Evolutionary conservation across 257 asterid species (phyloP).

Genomic region (Verbascum thapsus): DNA sequence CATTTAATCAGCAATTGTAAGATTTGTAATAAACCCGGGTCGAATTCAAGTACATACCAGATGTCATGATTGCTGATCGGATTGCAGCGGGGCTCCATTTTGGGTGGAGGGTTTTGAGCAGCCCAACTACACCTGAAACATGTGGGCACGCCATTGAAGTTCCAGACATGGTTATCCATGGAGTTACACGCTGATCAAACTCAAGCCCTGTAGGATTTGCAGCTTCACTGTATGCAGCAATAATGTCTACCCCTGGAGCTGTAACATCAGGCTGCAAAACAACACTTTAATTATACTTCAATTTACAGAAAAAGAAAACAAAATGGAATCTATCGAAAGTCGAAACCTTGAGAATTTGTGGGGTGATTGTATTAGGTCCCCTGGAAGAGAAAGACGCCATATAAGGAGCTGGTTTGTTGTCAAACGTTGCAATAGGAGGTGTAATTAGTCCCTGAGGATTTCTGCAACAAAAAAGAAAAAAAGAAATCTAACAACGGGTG

Average conservation of each 20-base stretch:
- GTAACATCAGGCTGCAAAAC: constrained; percentile 64
- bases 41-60: constrained; percentile 35
- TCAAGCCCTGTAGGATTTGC: constrained; percentile 24
- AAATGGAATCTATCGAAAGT: too few relatives aligned
- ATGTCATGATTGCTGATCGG: constrained; percentile 63
- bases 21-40: too few relatives aligned
- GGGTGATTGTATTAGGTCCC: constrained; percentile 61
- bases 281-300: background rate
- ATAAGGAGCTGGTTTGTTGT: constrained; percentile 54
- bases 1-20: background rate
- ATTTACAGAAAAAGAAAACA: background rate
- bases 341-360: constrained; percentile 72
- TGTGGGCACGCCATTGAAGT: constrained; percentile 85
- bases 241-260: constrained; percentile 65
- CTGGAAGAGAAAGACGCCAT: constrained; percentile 74
- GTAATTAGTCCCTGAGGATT: constrained; percentile 48
- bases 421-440: constrained; percentile 29
- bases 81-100: constrained; percentile 73
- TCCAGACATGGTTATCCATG: constrained; percentile 38
- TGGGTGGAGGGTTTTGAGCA: constrained; percentile 54
- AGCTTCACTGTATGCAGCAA: constrained; percentile 51
- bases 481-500: too few relatives aligned
- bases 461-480: constrained; percentile 28
- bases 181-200: constrained; percentile 35
- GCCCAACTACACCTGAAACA: constrained; percentile 60